Conservation (phyloP, 1,139 yeast species). For the Yamadazyma diddensiae region DNA sequence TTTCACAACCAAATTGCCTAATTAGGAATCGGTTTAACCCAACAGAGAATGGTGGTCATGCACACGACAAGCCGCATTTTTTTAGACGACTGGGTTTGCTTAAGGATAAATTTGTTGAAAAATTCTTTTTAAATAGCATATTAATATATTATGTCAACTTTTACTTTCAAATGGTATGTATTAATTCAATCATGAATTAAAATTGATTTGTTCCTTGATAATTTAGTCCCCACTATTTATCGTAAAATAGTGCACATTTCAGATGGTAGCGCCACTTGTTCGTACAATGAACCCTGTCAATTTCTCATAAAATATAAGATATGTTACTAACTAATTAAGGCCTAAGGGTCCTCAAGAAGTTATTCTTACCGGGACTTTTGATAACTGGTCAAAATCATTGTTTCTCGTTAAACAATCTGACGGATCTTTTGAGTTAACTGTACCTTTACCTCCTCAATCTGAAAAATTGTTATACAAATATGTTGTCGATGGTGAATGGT, state of each 20-base stretch:
- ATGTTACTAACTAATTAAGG: slow-evolving; percentile 40
- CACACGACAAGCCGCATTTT: slow-evolving; percentile 3
- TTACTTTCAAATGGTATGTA: slow-evolving; percentile 31
- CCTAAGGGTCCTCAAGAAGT: slow-evolving; percentile 75
- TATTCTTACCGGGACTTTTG: slow-evolving; percentile 74
- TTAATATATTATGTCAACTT: slow-evolving; percentile 21
- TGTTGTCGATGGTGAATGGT: slow-evolving; percentile 75
- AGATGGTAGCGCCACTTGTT: slow-evolving; percentile 1
- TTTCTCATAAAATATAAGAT: neutral
- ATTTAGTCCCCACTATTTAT: neutral
- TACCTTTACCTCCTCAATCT: slow-evolving; percentile 46
- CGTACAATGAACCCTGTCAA: neutral
- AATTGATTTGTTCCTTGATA: neutral
- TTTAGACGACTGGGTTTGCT: slow-evolving; percentile 5
- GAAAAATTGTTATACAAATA: slow-evolving; percentile 60
- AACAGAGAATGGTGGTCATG: slow-evolving; percentile 2
- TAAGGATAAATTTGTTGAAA: slow-evolving; percentile 1
- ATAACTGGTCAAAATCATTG: slow-evolving; percentile 63
- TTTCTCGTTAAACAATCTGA: slow-evolving; percentile 57
- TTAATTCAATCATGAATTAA: neutral
- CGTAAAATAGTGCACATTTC: neutral
- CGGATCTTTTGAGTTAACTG: slow-evolving; percentile 58
- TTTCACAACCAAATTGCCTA: slow-evolving; percentile 3
- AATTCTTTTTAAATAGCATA: slow-evolving; percentile 3
- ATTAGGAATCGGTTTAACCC: slow-evolving; percentile 2